phyloP scores from a whole-genome alignment of 1,284 basidiomycete genomes.

The Microbotryum scabiosae region DNA sequence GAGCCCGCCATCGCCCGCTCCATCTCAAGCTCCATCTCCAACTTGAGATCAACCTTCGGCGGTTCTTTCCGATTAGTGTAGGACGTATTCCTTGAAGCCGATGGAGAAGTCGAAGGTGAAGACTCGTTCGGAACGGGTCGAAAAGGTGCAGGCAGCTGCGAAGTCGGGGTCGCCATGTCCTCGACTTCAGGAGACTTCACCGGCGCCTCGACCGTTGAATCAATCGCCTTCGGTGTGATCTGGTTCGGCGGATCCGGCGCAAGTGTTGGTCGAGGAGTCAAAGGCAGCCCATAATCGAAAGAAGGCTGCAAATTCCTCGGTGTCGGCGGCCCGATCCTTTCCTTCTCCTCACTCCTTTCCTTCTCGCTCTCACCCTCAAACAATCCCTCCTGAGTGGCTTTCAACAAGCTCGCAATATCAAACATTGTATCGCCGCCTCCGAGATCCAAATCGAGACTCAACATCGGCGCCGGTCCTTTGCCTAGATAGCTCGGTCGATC shows the following conservation, averaged over 20 bases:
- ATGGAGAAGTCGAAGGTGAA: no score
- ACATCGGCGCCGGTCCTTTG: background rate
- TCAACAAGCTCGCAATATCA: constrained; percentile 17
- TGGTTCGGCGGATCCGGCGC: background rate
- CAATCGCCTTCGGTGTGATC: background rate
- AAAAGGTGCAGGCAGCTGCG: no score
- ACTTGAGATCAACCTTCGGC: constrained; percentile 16
- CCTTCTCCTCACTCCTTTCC: background rate
- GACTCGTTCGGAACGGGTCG: no score
- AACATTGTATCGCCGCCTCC: constrained; percentile 22
- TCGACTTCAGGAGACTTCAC: no score
- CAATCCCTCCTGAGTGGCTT: background rate
- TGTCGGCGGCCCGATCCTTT: background rate
- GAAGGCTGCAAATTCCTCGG: background rate
- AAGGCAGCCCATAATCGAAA: background rate
- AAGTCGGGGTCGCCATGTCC: no score
- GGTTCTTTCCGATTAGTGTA: constrained; percentile 11
- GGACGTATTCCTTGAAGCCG: no score
- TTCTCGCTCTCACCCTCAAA: background rate
- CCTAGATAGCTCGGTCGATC: no score
- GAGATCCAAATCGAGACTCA: constrained; percentile 22
- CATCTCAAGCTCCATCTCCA: constrained; percentile 14
- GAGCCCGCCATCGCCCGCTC: constrained; percentile 10
- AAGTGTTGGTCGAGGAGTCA: background rate
- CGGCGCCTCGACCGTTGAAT: background rate